phyloP scores from a whole-genome alignment of 2,329 filamentous ascomycete genomes.

The Nothophoma quercina region DNA sequence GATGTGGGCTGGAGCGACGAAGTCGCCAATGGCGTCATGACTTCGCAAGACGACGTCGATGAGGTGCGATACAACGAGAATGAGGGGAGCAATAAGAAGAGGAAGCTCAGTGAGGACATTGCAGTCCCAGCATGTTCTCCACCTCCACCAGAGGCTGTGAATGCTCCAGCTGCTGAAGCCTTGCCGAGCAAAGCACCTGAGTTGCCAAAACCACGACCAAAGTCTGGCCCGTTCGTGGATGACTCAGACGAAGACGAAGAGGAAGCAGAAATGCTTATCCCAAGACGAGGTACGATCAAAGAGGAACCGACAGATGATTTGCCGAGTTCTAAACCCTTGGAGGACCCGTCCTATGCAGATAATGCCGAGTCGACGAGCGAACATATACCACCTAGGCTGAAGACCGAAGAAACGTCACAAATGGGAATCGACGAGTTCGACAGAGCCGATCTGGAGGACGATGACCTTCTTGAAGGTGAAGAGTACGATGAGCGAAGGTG shows the following conservation, averaged over 20 bases:
- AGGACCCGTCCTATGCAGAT: constrained; percentile 23
- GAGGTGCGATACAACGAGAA: constrained; percentile 54
- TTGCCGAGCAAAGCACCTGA: constrained; percentile 13
- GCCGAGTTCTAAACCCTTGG: constrained; percentile 31
- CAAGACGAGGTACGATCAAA: constrained; percentile 34
- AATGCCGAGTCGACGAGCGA: constrained; percentile 6
- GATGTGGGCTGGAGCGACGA: constrained; percentile 45
- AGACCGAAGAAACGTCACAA: constrained; percentile 58
- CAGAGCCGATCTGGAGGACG: constrained; percentile 66
- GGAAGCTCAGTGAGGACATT: constrained; percentile 46
- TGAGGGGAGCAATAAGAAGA: constrained; percentile 52
- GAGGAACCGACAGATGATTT: constrained; percentile 16
- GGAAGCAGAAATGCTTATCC: constrained; percentile 9
- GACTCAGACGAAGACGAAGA: constrained; percentile 69
- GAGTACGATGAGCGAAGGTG: constrained; percentile 64
- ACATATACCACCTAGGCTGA: constrained; percentile 41
- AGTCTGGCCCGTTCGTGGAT: constrained; percentile 71
- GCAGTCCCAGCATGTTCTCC: constrained; percentile 51
- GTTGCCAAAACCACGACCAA: constrained; percentile 37
- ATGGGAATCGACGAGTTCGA: constrained; percentile 58
- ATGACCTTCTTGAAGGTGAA: constrained; percentile 63
- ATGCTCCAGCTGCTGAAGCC: constrained; percentile 1
- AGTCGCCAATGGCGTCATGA: constrained; percentile 21
- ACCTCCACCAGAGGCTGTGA: constrained; percentile 29
- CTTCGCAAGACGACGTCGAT: constrained; percentile 26